Evolutionary conservation across 768 basidiomycete species (phyloP).

Genomic region (Porphyrellus cyaneotinctus): DNA sequence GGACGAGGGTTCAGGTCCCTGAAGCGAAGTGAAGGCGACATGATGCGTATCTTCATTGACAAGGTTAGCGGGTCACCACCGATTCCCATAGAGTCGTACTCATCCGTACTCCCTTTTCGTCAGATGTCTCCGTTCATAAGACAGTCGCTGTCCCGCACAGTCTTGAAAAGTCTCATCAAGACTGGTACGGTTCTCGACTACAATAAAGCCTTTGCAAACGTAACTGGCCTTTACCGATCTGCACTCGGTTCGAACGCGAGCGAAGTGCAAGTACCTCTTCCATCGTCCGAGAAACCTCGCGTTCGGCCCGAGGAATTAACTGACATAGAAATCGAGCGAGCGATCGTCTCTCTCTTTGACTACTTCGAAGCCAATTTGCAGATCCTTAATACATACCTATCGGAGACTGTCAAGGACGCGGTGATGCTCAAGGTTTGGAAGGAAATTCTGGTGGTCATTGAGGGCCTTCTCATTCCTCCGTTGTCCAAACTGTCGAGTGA

Average conservation of each 20-base stretch:
- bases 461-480: conserved; percentile 86
- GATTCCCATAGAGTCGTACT: neutral
- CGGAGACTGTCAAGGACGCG: conserved; percentile 80
- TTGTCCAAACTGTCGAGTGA: conserved; percentile 81
- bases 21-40: conserved; percentile 90
- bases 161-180: conserved; percentile 79
- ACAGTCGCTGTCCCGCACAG: conserved; percentile 72
- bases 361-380: conserved; percentile 94
- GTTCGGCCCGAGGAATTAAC: conserved; percentile 75
- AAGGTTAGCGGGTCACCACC: conserved; percentile 53
- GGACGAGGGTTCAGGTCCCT: conserved; percentile 91
- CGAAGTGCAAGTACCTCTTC: conserved; percentile 78
- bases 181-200: conserved; percentile 63
- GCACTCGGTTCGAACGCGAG: conserved; percentile 60
- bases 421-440: conserved; percentile 97
- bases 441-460: conserved; percentile 83
- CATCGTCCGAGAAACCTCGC: conserved; percentile 71
- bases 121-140: conserved; percentile 95
- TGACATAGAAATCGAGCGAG: conserved; percentile 91
- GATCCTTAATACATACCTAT: conserved; percentile 84
- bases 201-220: conserved; percentile 82
- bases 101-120: neutral
- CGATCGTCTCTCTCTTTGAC: conserved; percentile 88
- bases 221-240: conserved; percentile 79
- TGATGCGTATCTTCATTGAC: conserved; percentile 95